Percentiles rank a stretch among this genome's conserved stretches.
phyloP scores from a whole-genome alignment of 305 asterid species.

The Fraxinus sp. region DNA sequence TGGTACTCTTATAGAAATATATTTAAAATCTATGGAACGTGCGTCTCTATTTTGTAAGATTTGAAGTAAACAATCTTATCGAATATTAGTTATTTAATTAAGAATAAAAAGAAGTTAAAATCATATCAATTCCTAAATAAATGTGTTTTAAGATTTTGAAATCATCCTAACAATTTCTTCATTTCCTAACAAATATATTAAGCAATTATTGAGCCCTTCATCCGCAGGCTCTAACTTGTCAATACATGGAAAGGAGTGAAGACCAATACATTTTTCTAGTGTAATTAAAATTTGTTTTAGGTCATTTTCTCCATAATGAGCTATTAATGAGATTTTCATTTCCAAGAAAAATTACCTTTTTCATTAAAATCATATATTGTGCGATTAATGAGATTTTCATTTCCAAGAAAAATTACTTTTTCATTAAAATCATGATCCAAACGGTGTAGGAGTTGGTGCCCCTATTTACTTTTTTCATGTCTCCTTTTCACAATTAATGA shows the following conservation, averaged over 20 bases:
- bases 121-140: background rate
- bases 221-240: conserved; percentile 42
- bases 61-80: background rate
- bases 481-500: background rate
- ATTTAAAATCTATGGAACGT: background rate
- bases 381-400: conserved; percentile 40
- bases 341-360: conserved; percentile 33
- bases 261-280: background rate
- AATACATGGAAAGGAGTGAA: conserved; percentile 22
- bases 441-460: conserved; percentile 18
- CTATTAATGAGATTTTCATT: conserved; percentile 41
- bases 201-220: conserved; percentile 27
- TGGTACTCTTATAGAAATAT: background rate
- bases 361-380: conserved; percentile 26
- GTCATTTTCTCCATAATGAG: conserved; percentile 32
- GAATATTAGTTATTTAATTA: background rate
- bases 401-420: conserved; percentile 36
- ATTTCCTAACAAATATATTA: background rate
- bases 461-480: background rate
- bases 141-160: background rate
- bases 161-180: background rate
- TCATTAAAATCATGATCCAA: conserved; percentile 22
- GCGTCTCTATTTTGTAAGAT: background rate
- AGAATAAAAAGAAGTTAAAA: background rate
- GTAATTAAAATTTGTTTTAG: conserved; percentile 21